A percentile compares a stretch with the other conserved stretches of the same genome.
These are phyloP conservation scores for Geranomyces variabilis DNA, from an alignment of 192 early-diverging fungal genomes.

Conservation along the genomic window DNA sequence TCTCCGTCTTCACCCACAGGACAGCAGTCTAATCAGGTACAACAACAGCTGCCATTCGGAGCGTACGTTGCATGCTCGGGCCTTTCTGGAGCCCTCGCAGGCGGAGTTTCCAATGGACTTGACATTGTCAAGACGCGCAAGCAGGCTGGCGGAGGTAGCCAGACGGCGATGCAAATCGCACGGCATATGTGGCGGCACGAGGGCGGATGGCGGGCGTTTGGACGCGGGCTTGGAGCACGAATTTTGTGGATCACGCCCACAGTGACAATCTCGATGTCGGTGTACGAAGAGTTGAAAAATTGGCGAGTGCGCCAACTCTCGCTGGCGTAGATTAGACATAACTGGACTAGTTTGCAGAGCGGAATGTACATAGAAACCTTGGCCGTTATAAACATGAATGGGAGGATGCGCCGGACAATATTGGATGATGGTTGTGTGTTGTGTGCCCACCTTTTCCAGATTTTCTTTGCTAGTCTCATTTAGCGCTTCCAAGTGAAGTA, in stretches of 20 bases:
- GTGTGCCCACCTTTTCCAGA: too few relatives aligned
- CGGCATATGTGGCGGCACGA: constrained; percentile 44
- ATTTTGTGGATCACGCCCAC: constrained; percentile 71
- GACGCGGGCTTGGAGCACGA: constrained; percentile 67
- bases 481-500: too few relatives aligned
- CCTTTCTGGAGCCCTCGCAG: constrained; percentile 60
- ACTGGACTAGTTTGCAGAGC: too few relatives aligned
- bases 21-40: not conserved
- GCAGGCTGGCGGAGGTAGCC: constrained; percentile 47
- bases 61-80: constrained; percentile 65
- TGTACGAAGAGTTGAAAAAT: constrained; percentile 72
- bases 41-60: constrained; percentile 48
- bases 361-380: too few relatives aligned
- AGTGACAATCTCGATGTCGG: constrained; percentile 71
- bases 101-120: constrained; percentile 64
- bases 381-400: too few relatives aligned
- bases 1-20: not conserved
- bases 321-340: too few relatives aligned
- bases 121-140: constrained; percentile 85
- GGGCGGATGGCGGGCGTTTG: constrained; percentile 66
- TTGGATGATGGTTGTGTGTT: too few relatives aligned
- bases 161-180: constrained; percentile 20
- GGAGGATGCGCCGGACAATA: too few relatives aligned
- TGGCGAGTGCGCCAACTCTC: constrained; percentile 21
- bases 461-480: too few relatives aligned